Evolutionary conservation across 495 filamentous ascomycete genomes (phyloP), one percentile per base, ranked within the genome.

Genomic region (Evernia prunastri): DNA sequence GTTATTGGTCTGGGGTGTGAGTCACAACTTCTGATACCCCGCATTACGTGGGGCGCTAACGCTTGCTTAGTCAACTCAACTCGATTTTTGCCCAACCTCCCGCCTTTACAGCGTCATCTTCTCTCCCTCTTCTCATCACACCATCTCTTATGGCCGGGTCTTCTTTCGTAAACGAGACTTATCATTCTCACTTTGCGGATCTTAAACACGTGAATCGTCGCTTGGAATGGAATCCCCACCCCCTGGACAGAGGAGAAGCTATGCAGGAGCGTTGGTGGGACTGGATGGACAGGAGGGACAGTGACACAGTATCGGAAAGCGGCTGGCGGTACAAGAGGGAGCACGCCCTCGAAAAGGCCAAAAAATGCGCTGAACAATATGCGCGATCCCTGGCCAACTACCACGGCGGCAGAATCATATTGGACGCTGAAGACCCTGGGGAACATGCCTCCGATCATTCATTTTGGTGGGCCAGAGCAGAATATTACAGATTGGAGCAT

Each of bases 351-450:
- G 10, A 49, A 49, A 2, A 25, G 3, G 45, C 45, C 9, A 49
- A 25, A 13, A 25, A 49, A 49, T 49, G n/a, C 23, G 45, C 45
- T 49, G n/a, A 25, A 3, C 45, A 23, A 49, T 49, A 49, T 49
- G n/a, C 45, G 45, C n/a, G 5, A 25, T 9, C 10, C 23, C 23
- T 49, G 13, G n/a, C n/a, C 9, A 49, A 4, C 1, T 49, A 49
- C 45, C n/a, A 49, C 45, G 45, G 45, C 45, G n/a, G n/a, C n/a
- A 49, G 45, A 49, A 13, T 49, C 20, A 49, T 49, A 49, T 25
- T 49, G n/a, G 9, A 49, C 45, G 45, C 45, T 49, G n/a, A 49
- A 49, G 45, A 49, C n/a, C n/a, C 45, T 49, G n/a, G n/a, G 2
- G 45, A 49, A 25, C 13, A 49, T 49, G n/a, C n/a, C 10, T 49